Evolutionary conservation across 2,329 filamentous ascomycete species (phyloP).

Genomic region (Apiospora rasikravindrae): DNA sequence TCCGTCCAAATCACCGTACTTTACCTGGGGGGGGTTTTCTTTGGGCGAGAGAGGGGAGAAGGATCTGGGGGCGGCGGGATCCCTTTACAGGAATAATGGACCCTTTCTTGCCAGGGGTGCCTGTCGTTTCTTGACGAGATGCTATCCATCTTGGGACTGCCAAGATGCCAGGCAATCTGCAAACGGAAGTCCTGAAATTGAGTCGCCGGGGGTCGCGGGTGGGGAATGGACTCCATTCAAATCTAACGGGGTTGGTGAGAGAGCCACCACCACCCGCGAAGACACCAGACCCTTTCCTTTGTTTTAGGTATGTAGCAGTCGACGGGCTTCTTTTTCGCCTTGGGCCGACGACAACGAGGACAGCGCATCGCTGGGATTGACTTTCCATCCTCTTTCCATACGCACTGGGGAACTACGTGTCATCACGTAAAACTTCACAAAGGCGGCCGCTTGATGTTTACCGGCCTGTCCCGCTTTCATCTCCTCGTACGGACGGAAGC

Average conservation of each 20-base stretch:
- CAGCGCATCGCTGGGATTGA: neutral
- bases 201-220: neutral
- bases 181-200: neutral
- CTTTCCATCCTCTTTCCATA: neutral
- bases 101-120: neutral
- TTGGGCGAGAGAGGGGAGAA: neutral
- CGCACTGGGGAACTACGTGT: neutral
- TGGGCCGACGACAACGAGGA: neutral
- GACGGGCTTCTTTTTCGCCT: neutral
- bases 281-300: neutral
- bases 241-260: neutral
- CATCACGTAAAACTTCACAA: too few relatives aligned
- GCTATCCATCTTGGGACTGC: constrained; percentile 14
- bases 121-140: constrained; percentile 1
- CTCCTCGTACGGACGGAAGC: too few relatives aligned
- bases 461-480: too few relatives aligned
- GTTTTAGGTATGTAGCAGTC: neutral
- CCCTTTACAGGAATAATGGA: neutral
- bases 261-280: neutral
- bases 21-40: too few relatives aligned
- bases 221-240: neutral
- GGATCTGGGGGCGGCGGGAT: neutral
- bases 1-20: too few relatives aligned
- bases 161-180: constrained; percentile 12
- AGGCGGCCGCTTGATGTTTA: too few relatives aligned